phyloP scores from a whole-genome alignment of 306 rosid genomes.

The Trichosanthes cucumerina region DNA sequence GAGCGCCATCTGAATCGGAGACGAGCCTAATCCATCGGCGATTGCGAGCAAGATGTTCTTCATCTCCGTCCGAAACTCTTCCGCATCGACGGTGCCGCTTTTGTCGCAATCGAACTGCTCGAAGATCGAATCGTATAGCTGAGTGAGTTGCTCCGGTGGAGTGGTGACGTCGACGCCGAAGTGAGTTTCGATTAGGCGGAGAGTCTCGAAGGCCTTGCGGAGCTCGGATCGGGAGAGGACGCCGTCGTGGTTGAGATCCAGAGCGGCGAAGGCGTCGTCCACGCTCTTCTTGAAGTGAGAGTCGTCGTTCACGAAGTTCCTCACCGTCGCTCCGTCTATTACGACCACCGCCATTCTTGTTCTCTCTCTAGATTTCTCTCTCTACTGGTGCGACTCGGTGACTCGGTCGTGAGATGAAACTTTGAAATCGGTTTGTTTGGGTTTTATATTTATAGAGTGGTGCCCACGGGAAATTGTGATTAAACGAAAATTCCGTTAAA shows the following conservation, averaged over 20 bases:
- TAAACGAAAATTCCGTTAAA: background rate
- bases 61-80: slow-evolving; percentile 63
- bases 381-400: background rate
- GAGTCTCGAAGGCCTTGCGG: slow-evolving; percentile 63
- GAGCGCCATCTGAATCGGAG: slow-evolving; percentile 74
- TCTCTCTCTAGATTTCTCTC: background rate
- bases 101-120: slow-evolving; percentile 54
- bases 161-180: slow-evolving; percentile 69
- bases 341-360: slow-evolving; percentile 36
- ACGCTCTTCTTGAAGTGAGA: slow-evolving; percentile 44
- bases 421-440: background rate
- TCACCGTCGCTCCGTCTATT: slow-evolving; percentile 72
- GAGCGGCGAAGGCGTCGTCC: slow-evolving; percentile 38
- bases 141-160: slow-evolving; percentile 47
- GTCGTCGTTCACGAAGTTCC: slow-evolving; percentile 54
- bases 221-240: slow-evolving; percentile 70
- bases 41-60: slow-evolving; percentile 75
- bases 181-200: slow-evolving; percentile 63
- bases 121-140: slow-evolving; percentile 67
- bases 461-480: background rate
- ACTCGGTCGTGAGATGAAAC: background rate
- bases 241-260: slow-evolving; percentile 74
- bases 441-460: background rate
- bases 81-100: slow-evolving; percentile 50
- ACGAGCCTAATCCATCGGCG: slow-evolving; percentile 74